phyloP scores from a whole-genome alignment of 1,284 basidiomycete genomes.

The Prillingera fragicola region DNA sequence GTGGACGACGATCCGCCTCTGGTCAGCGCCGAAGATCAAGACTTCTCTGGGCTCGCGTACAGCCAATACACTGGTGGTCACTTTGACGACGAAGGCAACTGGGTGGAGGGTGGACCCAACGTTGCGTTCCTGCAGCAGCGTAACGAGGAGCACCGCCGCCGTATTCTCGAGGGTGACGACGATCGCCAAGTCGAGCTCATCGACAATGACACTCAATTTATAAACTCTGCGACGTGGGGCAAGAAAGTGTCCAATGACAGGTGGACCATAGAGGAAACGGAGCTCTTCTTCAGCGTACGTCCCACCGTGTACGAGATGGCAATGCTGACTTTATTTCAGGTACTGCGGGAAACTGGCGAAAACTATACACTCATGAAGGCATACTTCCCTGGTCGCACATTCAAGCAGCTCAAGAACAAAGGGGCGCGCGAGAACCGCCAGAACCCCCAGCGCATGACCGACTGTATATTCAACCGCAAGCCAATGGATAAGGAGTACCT shows the following conservation, averaged over 20 bases:
- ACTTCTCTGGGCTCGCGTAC: slow-evolving; percentile 14
- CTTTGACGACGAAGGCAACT: slow-evolving; percentile 17
- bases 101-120: slow-evolving; percentile 10
- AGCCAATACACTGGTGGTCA: slow-evolving; percentile 13
- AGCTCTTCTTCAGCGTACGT: slow-evolving; percentile 35
- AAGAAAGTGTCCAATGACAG: slow-evolving; percentile 23
- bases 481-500: slow-evolving; percentile 35
- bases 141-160: slow-evolving; percentile 20
- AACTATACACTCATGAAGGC: slow-evolving; percentile 41
- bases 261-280: slow-evolving; percentile 33
- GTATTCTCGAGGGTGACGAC: slow-evolving; percentile 22
- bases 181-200: slow-evolving; percentile 27
- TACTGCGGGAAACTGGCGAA: slow-evolving; percentile 38
- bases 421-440: slow-evolving; percentile 30
- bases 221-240: slow-evolving; percentile 29
- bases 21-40: background rate
- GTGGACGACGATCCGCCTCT: slow-evolving; percentile 6
- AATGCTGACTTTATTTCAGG: slow-evolving; percentile 20
- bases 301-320: background rate
- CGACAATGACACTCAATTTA: slow-evolving; percentile 32
- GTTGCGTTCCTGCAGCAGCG: slow-evolving; percentile 8
- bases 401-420: slow-evolving; percentile 36
- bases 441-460: slow-evolving; percentile 34
- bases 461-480: slow-evolving; percentile 31
- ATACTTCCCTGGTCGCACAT: slow-evolving; percentile 37